Conservation (phyloP, 2,329 filamentous ascomycete genomes). For the Verruconis gallopava region DNA sequence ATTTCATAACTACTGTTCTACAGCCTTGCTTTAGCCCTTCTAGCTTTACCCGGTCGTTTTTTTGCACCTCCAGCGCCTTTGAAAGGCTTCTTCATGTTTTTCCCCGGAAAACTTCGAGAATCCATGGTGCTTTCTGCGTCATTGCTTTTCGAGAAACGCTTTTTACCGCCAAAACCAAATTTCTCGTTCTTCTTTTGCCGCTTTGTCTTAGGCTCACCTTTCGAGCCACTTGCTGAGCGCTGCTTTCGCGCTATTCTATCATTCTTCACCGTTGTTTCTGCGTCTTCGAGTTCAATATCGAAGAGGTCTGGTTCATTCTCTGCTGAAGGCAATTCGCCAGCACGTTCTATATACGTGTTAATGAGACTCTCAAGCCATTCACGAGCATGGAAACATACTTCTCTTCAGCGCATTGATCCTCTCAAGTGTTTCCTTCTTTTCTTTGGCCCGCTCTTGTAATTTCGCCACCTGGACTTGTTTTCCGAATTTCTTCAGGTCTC, state of each 20-base stretch:
- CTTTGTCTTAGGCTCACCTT: constrained; percentile 47
- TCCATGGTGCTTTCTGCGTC: constrained; percentile 76
- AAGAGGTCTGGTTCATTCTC: constrained; percentile 73
- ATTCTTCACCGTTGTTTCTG: constrained; percentile 38
- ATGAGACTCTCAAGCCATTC: neutral
- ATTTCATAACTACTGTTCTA: neutral
- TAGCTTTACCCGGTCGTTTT: constrained; percentile 24
- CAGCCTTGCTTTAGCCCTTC: constrained; percentile 20
- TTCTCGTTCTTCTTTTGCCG: constrained; percentile 89
- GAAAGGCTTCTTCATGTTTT: constrained; percentile 60
- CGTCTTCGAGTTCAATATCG: constrained; percentile 71
- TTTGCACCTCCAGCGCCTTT: constrained; percentile 16
- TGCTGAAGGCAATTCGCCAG: constrained; percentile 2
- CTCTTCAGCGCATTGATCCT: constrained; percentile 93
- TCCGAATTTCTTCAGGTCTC: constrained; percentile 97
- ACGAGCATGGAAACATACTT: constrained; percentile 50
- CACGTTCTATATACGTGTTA: constrained; percentile 7
- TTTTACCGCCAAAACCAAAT: constrained; percentile 94
- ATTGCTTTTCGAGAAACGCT: constrained; percentile 78
- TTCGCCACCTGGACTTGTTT: constrained; percentile 97
- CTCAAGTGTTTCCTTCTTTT: constrained; percentile 83
- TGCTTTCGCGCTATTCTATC: constrained; percentile 28
- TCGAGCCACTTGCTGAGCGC: constrained; percentile 26
- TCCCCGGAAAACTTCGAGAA: constrained; percentile 63
- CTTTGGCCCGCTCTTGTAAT: constrained; percentile 84